Percentiles rank a stretch among this genome's conserved stretches.
phyloP scores from a whole-genome alignment of 257 asterid genomes.

The Solanum tarapatanum region DNA sequence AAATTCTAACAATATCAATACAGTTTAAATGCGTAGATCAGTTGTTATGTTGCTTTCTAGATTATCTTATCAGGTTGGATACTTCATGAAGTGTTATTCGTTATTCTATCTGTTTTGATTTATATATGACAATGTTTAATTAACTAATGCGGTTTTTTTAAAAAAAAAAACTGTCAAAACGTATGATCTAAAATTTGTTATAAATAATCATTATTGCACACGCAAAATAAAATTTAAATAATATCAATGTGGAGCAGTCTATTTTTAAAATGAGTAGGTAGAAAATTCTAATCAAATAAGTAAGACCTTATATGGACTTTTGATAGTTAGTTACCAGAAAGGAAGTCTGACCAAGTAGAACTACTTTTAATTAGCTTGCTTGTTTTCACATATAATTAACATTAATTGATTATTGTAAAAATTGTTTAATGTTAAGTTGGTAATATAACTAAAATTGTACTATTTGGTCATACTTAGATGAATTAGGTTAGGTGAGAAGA shows the following conservation, averaged over 20 bases:
- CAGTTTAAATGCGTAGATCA: neutral
- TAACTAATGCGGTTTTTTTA: neutral
- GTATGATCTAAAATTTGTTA: neutral
- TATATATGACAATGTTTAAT: neutral
- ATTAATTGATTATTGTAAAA: neutral
- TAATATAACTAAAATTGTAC: neutral
- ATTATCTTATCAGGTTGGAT: neutral
- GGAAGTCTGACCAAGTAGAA: neutral
- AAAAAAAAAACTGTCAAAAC: neutral
- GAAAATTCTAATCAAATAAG: neutral
- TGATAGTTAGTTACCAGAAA: neutral
- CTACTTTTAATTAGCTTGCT: neutral
- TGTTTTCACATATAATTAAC: neutral
- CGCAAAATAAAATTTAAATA: neutral
- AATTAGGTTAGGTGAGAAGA: neutral
- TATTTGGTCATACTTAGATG: neutral
- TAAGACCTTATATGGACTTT: neutral
- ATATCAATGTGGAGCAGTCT: neutral
- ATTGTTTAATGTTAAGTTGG: neutral
- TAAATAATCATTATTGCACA: neutral
- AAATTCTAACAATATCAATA: neutral
- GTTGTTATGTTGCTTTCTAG: neutral
- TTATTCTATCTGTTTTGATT: neutral
- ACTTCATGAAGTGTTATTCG: neutral
- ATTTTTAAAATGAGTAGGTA: neutral